Evolutionary conservation across 495 filamentous ascomycete genomes (phyloP).

Genomic region (Talaromyces trachyspermus): DNA sequence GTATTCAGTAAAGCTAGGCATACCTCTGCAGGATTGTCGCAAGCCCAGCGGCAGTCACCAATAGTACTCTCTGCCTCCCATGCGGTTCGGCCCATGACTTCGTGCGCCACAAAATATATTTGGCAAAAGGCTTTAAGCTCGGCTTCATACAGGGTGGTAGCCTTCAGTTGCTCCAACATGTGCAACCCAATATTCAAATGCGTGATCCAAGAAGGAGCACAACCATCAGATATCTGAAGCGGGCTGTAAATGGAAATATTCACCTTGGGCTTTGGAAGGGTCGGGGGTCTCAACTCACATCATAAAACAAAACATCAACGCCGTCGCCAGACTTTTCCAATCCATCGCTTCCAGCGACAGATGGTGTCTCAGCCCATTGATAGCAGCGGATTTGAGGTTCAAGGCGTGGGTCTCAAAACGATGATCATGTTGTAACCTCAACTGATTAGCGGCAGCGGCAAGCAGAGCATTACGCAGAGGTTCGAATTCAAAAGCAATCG

Average conservation of each 20-base stretch:
- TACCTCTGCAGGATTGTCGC: no score
- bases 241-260: background rate
- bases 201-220: conserved; percentile 14
- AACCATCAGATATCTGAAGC: conserved; percentile 14
- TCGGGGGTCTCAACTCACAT: no score
- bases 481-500: no score
- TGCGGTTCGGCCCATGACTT: conserved; percentile 15
- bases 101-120: conserved; percentile 20
- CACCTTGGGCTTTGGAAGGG: no score
- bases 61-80: background rate
- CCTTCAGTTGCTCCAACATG: conserved; percentile 3
- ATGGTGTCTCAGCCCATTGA: no score
- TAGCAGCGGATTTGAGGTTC: no score
- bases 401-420: no score
- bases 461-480: conserved; percentile 13
- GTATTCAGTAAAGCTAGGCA: background rate
- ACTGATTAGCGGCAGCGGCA: conserved; percentile 14
- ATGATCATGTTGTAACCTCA: no score
- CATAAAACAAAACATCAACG: conserved; percentile 19
- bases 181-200: conserved; percentile 12
- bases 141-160: background rate
- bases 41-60: no score
- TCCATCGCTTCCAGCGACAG: no score
- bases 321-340: no score
- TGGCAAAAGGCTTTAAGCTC: conserved; percentile 11